Evolutionary conservation across 805 yeast species (phyloP), one percentile per base, ranked within the genome.

Genomic region (Spathaspora gorwiae): DNA sequence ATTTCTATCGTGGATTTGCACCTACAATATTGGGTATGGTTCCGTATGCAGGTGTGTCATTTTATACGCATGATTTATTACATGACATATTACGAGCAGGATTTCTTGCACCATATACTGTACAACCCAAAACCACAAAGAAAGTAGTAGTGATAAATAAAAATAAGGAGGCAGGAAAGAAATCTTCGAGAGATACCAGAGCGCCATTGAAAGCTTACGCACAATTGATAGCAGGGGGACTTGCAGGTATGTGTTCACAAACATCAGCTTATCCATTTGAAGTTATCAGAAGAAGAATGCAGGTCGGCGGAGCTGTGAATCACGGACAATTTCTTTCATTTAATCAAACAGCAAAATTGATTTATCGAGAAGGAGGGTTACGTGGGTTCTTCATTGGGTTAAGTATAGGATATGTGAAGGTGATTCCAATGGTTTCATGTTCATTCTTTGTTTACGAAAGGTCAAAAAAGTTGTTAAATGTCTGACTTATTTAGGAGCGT

Each of bases 231-330:
- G 96, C 98, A 6, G 99, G 99, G 45, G 99, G 98, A 1, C 56
- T 87, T n/a, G 95, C 97, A 1, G 99, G 99, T 10, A 79, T 92
- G 84, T 75, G 81, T 33, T 88, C 98, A 1, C 99, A 94, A 64
- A 89, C 97, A 1, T 95, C 98, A 0, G 92, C 96, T 5, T 94
- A 94, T 60, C 99, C 99, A 1, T 85, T 94, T 54, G 99, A 94
- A 66, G 96, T 94, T 35, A 80, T 94, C 19, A 76, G 99, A 60
- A 78, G 99, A 63, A 75, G 98, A 56, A 83, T 94, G 87, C 99
- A 94, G 68, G 99, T 94, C 24, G 90, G 95, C 33, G 95, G 92
- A 10, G 86, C 84, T 4, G 70, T 75, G 6, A 77, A 81, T 50
- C 74, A 75, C 45, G 88, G 83, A 37, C 76, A 75, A 62, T 81